Evolutionary conservation across 2,329 filamentous ascomycete species (phyloP), one percentile per base, ranked within the genome.

Genomic region (Fusarium caatingaense): DNA sequence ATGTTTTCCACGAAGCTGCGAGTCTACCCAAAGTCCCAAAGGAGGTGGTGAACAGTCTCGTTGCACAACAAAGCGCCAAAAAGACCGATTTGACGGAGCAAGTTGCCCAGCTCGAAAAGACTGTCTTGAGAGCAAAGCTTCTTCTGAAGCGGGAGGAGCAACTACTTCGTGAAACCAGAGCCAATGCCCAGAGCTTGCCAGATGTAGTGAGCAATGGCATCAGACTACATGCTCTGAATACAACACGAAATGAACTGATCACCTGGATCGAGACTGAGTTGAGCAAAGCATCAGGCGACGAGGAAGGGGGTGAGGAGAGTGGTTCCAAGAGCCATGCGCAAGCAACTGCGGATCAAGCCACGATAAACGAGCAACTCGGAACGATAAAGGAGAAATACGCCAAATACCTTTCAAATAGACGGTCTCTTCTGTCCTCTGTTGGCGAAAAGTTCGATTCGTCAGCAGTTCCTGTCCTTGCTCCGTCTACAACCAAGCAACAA

Each of bases 251-350:
- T 54, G 86, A 88, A 66, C 82, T 91, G 53, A 91, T 91, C 62
- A 82, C 79, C 60, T 91, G 89, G 89, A 90, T 91, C 60, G 89
- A 91, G 76, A 80, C 79, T 8, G 89, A 91, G 75, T 78, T 91
- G 23, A 80, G 83, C 54, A 87, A 86, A 57, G 87, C 87, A 3
- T 82, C 83, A 7, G 73, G 75, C 0, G 81, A 79, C 5, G 79
- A 71, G 23, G 75, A 77, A 2, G 78, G 76, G 1, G 75, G 69
- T 2, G 75, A 75, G 8, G 74, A 75, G 1, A 74, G 76, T 8
- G 68, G 69, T 23, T 56, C 70, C 6, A 74, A 75, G 15, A 66
- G 70, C 54, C 57, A 74, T 32, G 71, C 71, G 18, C 57, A 66
- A 41, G 55, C 67, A 25, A 59, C 62, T 28, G 46, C 69, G 10